Evolutionary conservation across 352 stramenopile genomes (phyloP).

Genomic region (Phytophthora vignae): DNA sequence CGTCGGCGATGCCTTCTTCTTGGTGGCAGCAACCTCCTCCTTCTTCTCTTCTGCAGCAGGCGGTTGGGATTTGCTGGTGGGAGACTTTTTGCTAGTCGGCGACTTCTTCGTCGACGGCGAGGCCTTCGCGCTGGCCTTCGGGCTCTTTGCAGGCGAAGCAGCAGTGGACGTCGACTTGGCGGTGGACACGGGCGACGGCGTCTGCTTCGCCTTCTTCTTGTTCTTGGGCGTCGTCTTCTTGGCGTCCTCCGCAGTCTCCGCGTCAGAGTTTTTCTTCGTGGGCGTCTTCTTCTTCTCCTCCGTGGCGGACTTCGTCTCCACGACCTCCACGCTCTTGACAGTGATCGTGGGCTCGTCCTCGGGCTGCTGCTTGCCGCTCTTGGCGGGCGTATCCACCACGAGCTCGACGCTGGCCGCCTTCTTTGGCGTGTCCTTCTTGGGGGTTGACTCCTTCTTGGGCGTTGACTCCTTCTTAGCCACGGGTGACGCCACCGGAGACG

Average conservation of each 20-base stretch:
- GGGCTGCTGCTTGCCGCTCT: slow-evolving; percentile 23
- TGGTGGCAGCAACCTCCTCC: not conserved
- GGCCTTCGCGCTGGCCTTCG: not conserved
- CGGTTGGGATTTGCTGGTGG: slow-evolving; percentile 17
- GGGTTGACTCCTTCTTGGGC: slow-evolving; percentile 18
- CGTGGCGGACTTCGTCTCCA: slow-evolving; percentile 1
- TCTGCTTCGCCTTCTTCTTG: slow-evolving; percentile 32
- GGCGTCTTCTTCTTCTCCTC: slow-evolving; percentile 18
- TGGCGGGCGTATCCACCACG: not conserved
- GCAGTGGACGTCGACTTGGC: slow-evolving; percentile 1
- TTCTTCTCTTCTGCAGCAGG: slow-evolving; percentile 13
- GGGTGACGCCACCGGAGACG: slow-evolving; percentile 23
- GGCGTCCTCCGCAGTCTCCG: not conserved
- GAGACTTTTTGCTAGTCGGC: slow-evolving; percentile 3
- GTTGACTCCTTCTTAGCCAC: slow-evolving; percentile 20
- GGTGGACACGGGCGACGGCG: not conserved
- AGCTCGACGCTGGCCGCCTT: not conserved
- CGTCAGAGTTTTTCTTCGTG: slow-evolving; percentile 18
- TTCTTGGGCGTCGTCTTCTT: slow-evolving; percentile 16
- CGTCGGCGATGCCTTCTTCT: slow-evolving; percentile 5
- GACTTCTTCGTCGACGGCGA: not conserved
- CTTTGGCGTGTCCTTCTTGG: slow-evolving; percentile 13
- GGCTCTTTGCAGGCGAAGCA: not conserved
- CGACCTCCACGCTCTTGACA: slow-evolving; percentile 11
- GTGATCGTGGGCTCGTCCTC: slow-evolving; percentile 25